Conservation (phyloP, 306 rosid genomes). For the Coriaria nepalensis region DNA sequence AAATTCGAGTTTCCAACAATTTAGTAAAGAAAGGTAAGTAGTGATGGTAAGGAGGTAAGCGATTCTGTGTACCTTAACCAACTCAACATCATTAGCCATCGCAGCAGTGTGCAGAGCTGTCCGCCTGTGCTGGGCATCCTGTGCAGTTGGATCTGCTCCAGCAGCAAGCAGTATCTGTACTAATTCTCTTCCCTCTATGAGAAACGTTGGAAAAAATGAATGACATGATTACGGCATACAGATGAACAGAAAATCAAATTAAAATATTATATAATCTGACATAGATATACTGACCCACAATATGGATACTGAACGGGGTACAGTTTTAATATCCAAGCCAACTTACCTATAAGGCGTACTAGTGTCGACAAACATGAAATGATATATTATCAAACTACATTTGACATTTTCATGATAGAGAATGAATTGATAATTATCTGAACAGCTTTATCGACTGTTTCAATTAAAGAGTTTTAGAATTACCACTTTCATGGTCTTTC, state of each 20-base stretch:
- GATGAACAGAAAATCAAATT: not conserved
- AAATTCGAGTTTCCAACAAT: not conserved
- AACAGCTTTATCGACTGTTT: not conserved
- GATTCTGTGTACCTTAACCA: constrained; percentile 55
- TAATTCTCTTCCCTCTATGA: constrained; percentile 83
- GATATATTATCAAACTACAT: too few relatives aligned
- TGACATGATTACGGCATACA: not conserved
- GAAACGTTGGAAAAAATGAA: constrained; percentile 17
- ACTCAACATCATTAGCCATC: constrained; percentile 75
- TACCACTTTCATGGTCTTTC: constrained; percentile 94
- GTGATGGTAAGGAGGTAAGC: constrained; percentile 10
- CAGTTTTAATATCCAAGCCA: too few relatives aligned
- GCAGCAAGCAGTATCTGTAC: constrained; percentile 79
- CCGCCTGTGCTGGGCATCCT: constrained; percentile 82
- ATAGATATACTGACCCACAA: too few relatives aligned
- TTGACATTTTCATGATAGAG: too few relatives aligned
- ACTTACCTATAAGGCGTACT: too few relatives aligned
- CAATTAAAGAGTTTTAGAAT: constrained; percentile 10
- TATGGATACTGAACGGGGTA: too few relatives aligned
- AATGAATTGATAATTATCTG: too few relatives aligned
- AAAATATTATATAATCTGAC: too few relatives aligned
- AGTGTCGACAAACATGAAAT: too few relatives aligned
- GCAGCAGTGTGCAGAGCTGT: constrained; percentile 94
- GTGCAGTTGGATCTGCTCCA: constrained; percentile 86
- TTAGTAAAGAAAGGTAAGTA: constrained; percentile 8